Conservation (phyloP, 495 filamentous ascomycete species). For the Halenospora varia region DNA sequence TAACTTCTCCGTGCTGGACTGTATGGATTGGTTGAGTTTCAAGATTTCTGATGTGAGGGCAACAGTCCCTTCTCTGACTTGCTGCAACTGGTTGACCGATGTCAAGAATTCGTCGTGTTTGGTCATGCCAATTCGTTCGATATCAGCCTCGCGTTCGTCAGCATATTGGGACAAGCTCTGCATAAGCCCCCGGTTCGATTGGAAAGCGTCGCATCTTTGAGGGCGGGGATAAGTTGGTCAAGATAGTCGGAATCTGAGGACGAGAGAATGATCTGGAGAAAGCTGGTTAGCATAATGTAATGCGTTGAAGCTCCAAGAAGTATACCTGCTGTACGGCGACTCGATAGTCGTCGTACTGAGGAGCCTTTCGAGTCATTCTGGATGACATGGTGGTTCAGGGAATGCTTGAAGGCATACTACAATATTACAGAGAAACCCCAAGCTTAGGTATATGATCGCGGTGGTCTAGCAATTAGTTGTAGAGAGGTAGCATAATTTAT, state of each 20-base stretch:
- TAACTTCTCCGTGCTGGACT: conserved; percentile 89
- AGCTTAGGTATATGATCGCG: too few species aligned
- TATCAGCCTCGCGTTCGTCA: conserved; percentile 80
- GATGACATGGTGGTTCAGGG: background rate
- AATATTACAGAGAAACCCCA: too few species aligned
- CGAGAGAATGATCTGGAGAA: conserved; percentile 75
- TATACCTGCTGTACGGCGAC: conserved; percentile 46
- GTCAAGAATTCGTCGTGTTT: conserved; percentile 96
- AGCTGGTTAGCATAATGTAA: background rate
- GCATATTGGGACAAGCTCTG: conserved; percentile 77
- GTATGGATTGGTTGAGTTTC: conserved; percentile 88
- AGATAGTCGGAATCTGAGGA: conserved; percentile 91
- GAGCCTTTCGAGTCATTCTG: conserved; percentile 42
- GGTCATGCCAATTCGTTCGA: conserved; percentile 89
- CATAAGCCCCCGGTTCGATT: conserved; percentile 68
- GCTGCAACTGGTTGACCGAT: conserved; percentile 88
- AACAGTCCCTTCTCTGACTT: conserved; percentile 84
- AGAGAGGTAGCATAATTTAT: too few species aligned
- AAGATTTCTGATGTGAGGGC: conserved; percentile 87
- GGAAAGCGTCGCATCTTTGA: conserved; percentile 82
- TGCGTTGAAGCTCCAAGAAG: background rate
- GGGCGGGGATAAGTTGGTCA: conserved; percentile 87
- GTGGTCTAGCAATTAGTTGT: too few species aligned
- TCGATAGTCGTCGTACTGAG: conserved; percentile 51
- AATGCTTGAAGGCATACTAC: background rate